Conservation (phyloP, 2,329 filamentous ascomycete genomes). For the Nothomitra cinnamomea region DNA sequence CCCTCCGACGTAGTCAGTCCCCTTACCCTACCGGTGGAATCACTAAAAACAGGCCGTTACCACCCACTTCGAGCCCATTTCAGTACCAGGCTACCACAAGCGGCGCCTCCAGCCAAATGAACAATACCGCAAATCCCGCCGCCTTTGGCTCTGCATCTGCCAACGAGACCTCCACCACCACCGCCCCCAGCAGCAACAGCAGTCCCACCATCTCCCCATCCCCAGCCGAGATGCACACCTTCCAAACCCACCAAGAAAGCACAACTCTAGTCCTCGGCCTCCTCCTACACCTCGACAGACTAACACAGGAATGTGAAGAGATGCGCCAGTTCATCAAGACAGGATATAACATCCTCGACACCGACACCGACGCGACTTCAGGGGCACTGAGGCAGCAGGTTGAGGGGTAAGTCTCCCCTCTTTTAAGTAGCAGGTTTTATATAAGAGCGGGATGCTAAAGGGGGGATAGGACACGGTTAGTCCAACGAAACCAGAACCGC, state of each 20-base stretch:
- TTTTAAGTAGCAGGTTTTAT: background rate
- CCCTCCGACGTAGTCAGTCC: too few species aligned
- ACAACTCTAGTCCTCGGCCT: constrained; percentile 13
- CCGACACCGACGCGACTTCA: background rate
- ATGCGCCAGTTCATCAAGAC: constrained; percentile 12
- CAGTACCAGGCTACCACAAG: too few species aligned
- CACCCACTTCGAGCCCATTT: too few species aligned
- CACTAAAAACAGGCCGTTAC: too few species aligned
- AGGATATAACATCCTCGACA: constrained; percentile 1
- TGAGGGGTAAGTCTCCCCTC: constrained; percentile 9
- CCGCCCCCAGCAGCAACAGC: too few species aligned
- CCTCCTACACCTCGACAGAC: constrained; percentile 12
- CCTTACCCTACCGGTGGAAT: too few species aligned
- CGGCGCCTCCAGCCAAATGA: too few species aligned
- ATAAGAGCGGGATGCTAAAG: background rate
- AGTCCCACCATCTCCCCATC: background rate
- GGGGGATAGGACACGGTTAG: constrained; percentile 11
- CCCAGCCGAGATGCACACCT: constrained; percentile 5
- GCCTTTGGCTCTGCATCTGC: too few species aligned
- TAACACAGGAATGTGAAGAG: constrained; percentile 12
- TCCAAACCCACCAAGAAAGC: constrained; percentile 11
- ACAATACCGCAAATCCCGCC: too few species aligned
- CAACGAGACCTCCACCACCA: background rate
- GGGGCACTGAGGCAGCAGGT: background rate
- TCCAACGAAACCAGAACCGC: constrained; percentile 12